A percentile compares a stretch with the other conserved stretches of the same genome.
Conservation (phyloP, 495 filamentous ascomycete genomes). For the Aspergillus egyptiacus region DNA sequence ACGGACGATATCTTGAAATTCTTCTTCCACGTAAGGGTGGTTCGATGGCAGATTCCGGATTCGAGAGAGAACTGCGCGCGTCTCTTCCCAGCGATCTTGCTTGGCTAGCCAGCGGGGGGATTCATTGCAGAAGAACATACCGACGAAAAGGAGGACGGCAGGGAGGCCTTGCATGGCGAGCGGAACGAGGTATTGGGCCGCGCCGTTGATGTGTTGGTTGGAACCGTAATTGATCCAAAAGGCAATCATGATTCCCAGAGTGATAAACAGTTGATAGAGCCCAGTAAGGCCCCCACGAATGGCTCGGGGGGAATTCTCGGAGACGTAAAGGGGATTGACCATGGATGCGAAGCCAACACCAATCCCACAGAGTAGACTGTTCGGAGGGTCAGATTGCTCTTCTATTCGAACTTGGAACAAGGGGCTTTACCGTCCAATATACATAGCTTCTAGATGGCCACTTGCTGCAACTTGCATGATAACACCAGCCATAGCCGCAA, state of each 20-base stretch:
- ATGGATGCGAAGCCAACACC: conserved; percentile 43
- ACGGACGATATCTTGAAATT: conserved; percentile 60
- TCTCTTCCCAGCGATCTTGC: conserved; percentile 40
- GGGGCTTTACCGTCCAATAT: conserved; percentile 51
- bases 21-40: conserved; percentile 38
- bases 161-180: conserved; percentile 50
- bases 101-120: conserved; percentile 53
- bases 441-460: conserved; percentile 49
- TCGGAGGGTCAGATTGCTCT: neutral
- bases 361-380: conserved; percentile 57
- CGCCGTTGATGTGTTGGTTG: conserved; percentile 32
- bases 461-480: conserved; percentile 58
- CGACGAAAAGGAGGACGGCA: conserved; percentile 42
- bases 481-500: conserved; percentile 46
- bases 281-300: conserved; percentile 42
- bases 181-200: conserved; percentile 50
- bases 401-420: neutral
- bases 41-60: conserved; percentile 37
- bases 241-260: conserved; percentile 28
- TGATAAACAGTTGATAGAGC: conserved; percentile 33
- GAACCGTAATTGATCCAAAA: conserved; percentile 52
- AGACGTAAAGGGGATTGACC: conserved; percentile 46
- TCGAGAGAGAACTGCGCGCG: conserved; percentile 36
- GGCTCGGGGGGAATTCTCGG: conserved; percentile 38
- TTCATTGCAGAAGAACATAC: conserved; percentile 48